phyloP scores from a whole-genome alignment of 257 asterid species.

The Asclepias syriaca region DNA sequence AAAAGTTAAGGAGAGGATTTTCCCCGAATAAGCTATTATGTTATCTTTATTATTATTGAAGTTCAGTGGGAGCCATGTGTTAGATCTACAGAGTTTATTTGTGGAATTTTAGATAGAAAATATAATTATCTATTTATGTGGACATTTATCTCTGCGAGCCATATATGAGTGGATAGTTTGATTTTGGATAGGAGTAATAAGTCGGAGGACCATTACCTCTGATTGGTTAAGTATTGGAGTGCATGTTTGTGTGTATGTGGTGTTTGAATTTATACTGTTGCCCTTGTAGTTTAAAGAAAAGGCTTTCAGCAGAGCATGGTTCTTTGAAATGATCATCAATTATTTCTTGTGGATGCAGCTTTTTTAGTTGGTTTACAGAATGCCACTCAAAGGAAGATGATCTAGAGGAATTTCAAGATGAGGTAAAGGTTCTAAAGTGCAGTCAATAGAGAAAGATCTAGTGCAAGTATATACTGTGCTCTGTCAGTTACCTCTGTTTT shows the following conservation, averaged over 20 bases:
- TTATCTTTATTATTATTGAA: too few relatives aligned
- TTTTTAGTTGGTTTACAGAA: slow-evolving; percentile 77
- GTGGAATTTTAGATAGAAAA: not conserved
- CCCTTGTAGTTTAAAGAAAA: not conserved
- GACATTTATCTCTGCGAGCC: not conserved
- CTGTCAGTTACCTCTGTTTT: not conserved
- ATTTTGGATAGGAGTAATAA: too few relatives aligned
- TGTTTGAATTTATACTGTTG: not conserved
- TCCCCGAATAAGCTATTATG: not conserved
- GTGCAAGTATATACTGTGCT: not conserved
- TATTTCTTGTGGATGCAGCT: slow-evolving; percentile 47
- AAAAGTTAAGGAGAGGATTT: not conserved
- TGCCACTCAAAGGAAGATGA: slow-evolving; percentile 57
- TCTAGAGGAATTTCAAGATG: slow-evolving; percentile 73
- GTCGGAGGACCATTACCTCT: not conserved
- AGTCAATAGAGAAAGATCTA: not conserved
- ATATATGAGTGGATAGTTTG: not conserved
- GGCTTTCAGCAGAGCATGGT: not conserved
- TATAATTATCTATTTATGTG: not conserved
- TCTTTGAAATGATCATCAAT: not conserved
- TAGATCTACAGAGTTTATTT: too few relatives aligned
- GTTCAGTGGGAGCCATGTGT: too few relatives aligned
- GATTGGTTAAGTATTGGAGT: not conserved
- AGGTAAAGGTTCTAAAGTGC: slow-evolving; percentile 39
- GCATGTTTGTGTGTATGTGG: not conserved